phyloP scores from a whole-genome alignment of 2,329 filamentous ascomycete genomes.

The Xylaria polymorpha region DNA sequence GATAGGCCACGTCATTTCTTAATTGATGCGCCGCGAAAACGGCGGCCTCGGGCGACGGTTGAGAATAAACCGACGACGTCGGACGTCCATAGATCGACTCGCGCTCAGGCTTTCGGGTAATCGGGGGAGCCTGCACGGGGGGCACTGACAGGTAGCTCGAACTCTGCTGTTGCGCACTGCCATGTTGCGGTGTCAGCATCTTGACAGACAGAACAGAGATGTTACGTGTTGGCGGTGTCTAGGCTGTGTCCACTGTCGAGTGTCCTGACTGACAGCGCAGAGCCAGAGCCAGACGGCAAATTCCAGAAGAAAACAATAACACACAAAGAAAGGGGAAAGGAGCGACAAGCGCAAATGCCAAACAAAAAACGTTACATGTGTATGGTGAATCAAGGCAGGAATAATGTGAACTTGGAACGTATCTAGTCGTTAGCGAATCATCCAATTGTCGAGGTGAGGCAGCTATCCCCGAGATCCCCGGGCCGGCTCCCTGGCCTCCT shows the following conservation, averaged over 20 bases:
- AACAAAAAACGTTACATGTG: slow-evolving; percentile 23
- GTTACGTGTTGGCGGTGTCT: slow-evolving; percentile 17
- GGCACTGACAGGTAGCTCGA: slow-evolving; percentile 46
- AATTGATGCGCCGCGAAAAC: slow-evolving; percentile 50
- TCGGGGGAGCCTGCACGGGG: slow-evolving; percentile 51
- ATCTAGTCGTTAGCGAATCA: slow-evolving; percentile 15
- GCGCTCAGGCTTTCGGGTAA: slow-evolving; percentile 51
- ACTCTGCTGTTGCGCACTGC: slow-evolving; percentile 42
- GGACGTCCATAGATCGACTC: slow-evolving; percentile 57
- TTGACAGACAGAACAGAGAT: slow-evolving; percentile 32
- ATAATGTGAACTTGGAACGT: slow-evolving; percentile 12
- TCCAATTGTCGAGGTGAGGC: slow-evolving; percentile 1
- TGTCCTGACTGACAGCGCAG: slow-evolving; percentile 8
- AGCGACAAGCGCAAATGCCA: slow-evolving; percentile 4
- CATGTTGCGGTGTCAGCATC: slow-evolving; percentile 45
- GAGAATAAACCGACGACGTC: slow-evolving; percentile 72
- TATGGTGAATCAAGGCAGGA: slow-evolving; percentile 1
- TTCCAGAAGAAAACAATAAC: slow-evolving; percentile 4
- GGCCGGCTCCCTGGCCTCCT: slow-evolving; percentile 5
- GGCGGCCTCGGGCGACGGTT: slow-evolving; percentile 59
- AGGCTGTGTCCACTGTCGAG: not conserved
- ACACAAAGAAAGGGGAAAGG: slow-evolving; percentile 12
- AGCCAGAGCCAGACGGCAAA: slow-evolving; percentile 8
- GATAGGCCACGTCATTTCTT: slow-evolving; percentile 41
- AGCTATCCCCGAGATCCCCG: slow-evolving; percentile 14